A percentile compares a stretch with the other conserved stretches of the same genome.
Evolutionary conservation across 2,329 filamentous ascomycete genomes (phyloP).

Genomic region (Diaporthe citri): DNA sequence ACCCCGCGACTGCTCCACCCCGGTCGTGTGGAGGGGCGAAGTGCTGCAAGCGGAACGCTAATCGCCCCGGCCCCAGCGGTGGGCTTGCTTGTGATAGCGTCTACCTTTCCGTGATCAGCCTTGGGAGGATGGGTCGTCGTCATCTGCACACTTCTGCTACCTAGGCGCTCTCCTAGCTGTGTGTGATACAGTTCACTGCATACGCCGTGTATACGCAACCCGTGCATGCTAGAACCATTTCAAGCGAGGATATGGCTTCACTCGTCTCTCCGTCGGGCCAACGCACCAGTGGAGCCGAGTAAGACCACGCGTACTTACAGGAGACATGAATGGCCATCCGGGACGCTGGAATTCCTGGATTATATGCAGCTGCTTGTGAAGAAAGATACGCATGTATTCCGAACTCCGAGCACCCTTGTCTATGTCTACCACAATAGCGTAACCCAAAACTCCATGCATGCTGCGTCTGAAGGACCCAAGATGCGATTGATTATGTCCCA

Average conservation of each 20-base stretch:
- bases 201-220: neutral
- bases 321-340: neutral
- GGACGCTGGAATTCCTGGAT: neutral
- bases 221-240: neutral
- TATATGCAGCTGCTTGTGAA: neutral
- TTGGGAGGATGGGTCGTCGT: neutral
- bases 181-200: neutral
- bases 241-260: slow-evolving; percentile 2
- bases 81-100: slow-evolving; percentile 21
- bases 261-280: neutral
- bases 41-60: slow-evolving; percentile 29
- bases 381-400: slow-evolving; percentile 25
- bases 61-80: slow-evolving; percentile 20
- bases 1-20: slow-evolving; percentile 31
- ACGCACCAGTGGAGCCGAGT: slow-evolving; percentile 9
- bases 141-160: slow-evolving; percentile 10
- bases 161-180: neutral
- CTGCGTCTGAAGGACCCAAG: slow-evolving; percentile 20
- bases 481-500: slow-evolving; percentile 13
- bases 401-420: slow-evolving; percentile 8
- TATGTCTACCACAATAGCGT: slow-evolving; percentile 18
- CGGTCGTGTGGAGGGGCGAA: slow-evolving; percentile 17
- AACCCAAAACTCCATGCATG: slow-evolving; percentile 30
- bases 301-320: slow-evolving; percentile 32
- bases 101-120: neutral